These are phyloP conservation scores for Lactarius psammicola DNA, from an alignment of 768 basidiomycete genomes.

Conservation along the genomic window DNA sequence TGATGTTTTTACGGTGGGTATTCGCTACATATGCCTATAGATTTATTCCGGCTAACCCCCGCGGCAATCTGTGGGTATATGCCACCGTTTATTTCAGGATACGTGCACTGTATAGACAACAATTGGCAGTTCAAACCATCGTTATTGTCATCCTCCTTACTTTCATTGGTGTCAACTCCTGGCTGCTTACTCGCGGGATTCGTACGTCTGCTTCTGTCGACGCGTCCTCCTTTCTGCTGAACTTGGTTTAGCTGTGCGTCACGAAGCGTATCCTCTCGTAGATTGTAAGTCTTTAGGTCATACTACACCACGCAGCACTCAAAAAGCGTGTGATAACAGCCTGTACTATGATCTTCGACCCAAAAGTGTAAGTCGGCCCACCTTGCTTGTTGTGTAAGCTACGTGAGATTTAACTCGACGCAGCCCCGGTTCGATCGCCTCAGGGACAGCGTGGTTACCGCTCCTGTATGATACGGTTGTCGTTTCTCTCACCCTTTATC, in stretches of 20 bases:
- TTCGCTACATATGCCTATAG: neutral
- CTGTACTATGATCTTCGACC: slow-evolving; percentile 42
- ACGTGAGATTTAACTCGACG: neutral
- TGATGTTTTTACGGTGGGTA: slow-evolving; percentile 56
- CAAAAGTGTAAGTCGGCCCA: slow-evolving; percentile 27
- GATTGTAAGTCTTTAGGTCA: slow-evolving; percentile 11
- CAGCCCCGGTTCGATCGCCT: slow-evolving; percentile 33
- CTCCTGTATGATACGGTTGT: slow-evolving; percentile 42
- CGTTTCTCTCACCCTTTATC: slow-evolving; percentile 37
- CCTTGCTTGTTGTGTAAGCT: neutral
- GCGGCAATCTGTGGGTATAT: neutral
- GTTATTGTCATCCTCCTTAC: slow-evolving; percentile 38
- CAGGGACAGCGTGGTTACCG: slow-evolving; percentile 44
- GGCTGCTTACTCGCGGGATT: slow-evolving; percentile 51
- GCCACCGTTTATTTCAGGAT: slow-evolving; percentile 28
- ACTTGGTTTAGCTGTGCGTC: slow-evolving; percentile 6
- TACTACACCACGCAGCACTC: neutral
- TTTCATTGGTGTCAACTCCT: slow-evolving; percentile 50
- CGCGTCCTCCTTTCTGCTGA: neutral
- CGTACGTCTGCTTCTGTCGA: slow-evolving; percentile 38
- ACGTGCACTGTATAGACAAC: slow-evolving; percentile 34
- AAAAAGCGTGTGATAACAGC: slow-evolving; percentile 31
- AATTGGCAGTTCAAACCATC: slow-evolving; percentile 33
- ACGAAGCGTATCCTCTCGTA: neutral
- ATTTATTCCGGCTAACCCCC: neutral